Evolutionary conservation across 140 eudicot genomes (phyloP).

Genomic region (Flaveria floridana): DNA sequence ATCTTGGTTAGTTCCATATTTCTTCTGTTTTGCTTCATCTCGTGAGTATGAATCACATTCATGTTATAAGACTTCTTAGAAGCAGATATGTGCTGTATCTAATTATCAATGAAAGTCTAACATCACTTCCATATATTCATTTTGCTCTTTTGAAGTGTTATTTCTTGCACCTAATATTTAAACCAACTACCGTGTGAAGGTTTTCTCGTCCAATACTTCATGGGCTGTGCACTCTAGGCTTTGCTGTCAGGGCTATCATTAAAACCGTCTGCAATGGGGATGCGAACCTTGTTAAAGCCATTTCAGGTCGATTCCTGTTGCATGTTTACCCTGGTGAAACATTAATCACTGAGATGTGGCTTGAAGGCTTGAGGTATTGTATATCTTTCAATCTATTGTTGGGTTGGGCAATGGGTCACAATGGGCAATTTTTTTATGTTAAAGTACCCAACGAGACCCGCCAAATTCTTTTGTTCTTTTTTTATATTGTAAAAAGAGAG

Average conservation of each 20-base stretch:
- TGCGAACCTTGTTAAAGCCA: conserved; percentile 60
- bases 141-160: conserved; percentile 5
- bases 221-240: conserved; percentile 90
- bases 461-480: not conserved
- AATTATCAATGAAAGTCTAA: not conserved
- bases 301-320: conserved; percentile 70
- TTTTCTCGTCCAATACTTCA: conserved; percentile 96
- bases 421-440: not conserved
- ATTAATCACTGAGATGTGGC: conserved; percentile 89
- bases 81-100: not conserved
- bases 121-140: not conserved
- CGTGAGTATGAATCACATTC: not conserved
- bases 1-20: not conserved
- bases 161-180: conserved; percentile 4
- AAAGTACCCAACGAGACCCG: not conserved
- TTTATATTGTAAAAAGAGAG: not conserved
- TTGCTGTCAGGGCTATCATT: conserved; percentile 75
- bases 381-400: conserved; percentile 4
- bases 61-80: not conserved
- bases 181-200: conserved; percentile 31
- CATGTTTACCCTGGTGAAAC: conserved; percentile 96
- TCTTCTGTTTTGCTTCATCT: not conserved
- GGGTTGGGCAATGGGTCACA: not conserved
- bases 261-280: conserved; percentile 81
- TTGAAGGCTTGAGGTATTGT: conserved; percentile 65